Evolutionary conservation across 2,329 filamentous ascomycete genomes (phyloP).

Genomic region (Metarhizium anisopliae): DNA sequence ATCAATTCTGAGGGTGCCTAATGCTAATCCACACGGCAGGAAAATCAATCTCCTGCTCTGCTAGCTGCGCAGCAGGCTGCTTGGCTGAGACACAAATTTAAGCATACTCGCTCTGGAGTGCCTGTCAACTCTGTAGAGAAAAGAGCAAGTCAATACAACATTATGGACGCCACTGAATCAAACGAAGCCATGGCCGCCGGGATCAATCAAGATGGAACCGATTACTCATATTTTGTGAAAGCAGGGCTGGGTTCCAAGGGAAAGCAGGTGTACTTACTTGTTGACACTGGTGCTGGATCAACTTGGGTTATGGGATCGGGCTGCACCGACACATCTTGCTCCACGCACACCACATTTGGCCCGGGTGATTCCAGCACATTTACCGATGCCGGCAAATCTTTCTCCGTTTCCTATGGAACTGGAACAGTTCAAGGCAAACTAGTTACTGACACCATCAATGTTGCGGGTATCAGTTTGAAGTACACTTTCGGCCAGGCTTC

Average conservation of each 20-base stretch:
- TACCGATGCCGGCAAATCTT: slow-evolving; percentile 41
- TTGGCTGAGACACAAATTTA: slow-evolving; percentile 9
- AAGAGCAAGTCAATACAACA: slow-evolving; percentile 37
- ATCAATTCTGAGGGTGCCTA: slow-evolving; percentile 15
- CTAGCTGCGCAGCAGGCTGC: slow-evolving; percentile 10
- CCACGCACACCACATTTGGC: slow-evolving; percentile 62
- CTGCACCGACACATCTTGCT: slow-evolving; percentile 60
- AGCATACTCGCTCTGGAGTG: background rate
- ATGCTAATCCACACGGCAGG: slow-evolving; percentile 1
- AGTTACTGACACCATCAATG: slow-evolving; percentile 55
- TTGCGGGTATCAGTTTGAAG: slow-evolving; percentile 56
- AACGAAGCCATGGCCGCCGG: slow-evolving; percentile 40
- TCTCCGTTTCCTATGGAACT: slow-evolving; percentile 67
- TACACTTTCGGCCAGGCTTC: slow-evolving; percentile 67
- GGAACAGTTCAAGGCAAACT: slow-evolving; percentile 62
- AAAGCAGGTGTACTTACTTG: slow-evolving; percentile 50
- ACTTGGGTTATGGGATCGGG: slow-evolving; percentile 74
- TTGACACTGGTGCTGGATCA: slow-evolving; percentile 60
- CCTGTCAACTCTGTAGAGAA: slow-evolving; percentile 9
- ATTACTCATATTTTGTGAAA: slow-evolving; percentile 57
- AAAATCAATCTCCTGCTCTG: slow-evolving; percentile 1
- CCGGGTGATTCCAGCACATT: slow-evolving; percentile 56
- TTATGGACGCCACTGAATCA: slow-evolving; percentile 37
- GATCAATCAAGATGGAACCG: slow-evolving; percentile 54
- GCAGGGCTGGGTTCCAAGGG: slow-evolving; percentile 45